Base-by-base conservation (phyloP, 441 rosid genomes). In the Hura crepitans region DNA sequence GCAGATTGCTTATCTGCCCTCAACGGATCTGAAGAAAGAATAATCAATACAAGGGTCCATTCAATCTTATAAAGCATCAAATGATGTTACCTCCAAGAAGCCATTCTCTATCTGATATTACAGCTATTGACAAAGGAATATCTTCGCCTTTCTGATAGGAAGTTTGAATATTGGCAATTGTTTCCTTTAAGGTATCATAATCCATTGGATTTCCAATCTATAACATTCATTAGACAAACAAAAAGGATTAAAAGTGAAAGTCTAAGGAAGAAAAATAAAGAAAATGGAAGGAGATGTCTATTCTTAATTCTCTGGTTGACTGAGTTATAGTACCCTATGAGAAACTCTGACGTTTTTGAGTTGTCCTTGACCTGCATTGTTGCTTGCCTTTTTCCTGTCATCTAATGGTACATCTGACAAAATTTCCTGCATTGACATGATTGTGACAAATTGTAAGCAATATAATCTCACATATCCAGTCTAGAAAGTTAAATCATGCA, bases 181-280 rank as follows among this genome's bases (percentile, higher is more conserved):
- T 81, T 65, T 87, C 95, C 80, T 89, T 82, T 50, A 95, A 74
- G 17, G 90, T 83, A 53, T 92, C 93, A 73, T 86, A 85, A 73
- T 92, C 74, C 92, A 95, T 77, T 54, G 97, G 96, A 81, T 89
- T 95, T 72, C 99, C 97, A 73, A 90, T 72, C 99, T 95, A 82
- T 77, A 72, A 25, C 51, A 75, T 62, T 71, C 39, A 25, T 54
- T 69, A 71, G 46, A 73, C 67, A 45, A 73, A 62, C n/a, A 59
- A 63, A 49, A 72, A 57, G 45, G 28, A 54, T 71, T 31, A 74
- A 51, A 47, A 65, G 49, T 35, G 47, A 68, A 69, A 11, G 67
- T 43, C 46, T 35, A 31, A 64, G 53, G 27, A 59, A 30, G 10
- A 33, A 49, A 60, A 47, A 61, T 39, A 72, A 55, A 47, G 64